Evolutionary conservation across 73 alveolate genomes (phyloP).

Genomic region (Paramecium sexaurelia): DNA sequence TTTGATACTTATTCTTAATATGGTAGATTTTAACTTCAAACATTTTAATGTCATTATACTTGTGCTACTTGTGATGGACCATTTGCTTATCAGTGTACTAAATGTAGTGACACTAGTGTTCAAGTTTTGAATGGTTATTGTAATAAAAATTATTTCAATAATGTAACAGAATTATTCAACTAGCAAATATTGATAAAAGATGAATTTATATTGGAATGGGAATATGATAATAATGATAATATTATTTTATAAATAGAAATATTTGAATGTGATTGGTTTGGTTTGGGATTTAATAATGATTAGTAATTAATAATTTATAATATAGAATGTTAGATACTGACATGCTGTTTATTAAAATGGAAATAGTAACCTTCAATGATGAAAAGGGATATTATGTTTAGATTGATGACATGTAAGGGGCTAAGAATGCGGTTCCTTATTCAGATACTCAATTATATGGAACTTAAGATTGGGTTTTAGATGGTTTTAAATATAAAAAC

Average conservation of each 20-base stretch:
- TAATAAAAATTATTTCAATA: neutral
- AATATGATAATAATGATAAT: neutral
- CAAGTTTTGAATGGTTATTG: neutral
- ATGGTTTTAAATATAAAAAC: neutral
- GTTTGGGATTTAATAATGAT: constrained; percentile 27
- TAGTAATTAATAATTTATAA: neutral
- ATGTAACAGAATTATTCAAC: neutral
- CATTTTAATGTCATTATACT: constrained; percentile 10
- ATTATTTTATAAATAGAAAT: neutral
- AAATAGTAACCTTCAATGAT: neutral
- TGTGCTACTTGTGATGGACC: constrained; percentile 46
- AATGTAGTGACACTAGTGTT: neutral
- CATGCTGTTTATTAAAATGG: neutral
- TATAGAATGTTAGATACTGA: constrained; percentile 7
- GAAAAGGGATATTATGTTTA: neutral
- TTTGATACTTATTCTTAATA: neutral
- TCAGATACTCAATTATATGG: neutral
- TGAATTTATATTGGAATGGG: constrained; percentile 1
- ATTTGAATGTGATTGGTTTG: constrained; percentile 35
- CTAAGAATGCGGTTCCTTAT: neutral
- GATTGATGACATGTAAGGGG: constrained; percentile 48
- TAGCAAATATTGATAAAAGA: neutral
- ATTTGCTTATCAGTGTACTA: constrained; percentile 24
- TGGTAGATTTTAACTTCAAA: neutral
- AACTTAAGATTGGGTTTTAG: constrained; percentile 19